Conservation (phyloP, 176 grass and related monocot species). For the Miscanthus lutarioriparius region DNA sequence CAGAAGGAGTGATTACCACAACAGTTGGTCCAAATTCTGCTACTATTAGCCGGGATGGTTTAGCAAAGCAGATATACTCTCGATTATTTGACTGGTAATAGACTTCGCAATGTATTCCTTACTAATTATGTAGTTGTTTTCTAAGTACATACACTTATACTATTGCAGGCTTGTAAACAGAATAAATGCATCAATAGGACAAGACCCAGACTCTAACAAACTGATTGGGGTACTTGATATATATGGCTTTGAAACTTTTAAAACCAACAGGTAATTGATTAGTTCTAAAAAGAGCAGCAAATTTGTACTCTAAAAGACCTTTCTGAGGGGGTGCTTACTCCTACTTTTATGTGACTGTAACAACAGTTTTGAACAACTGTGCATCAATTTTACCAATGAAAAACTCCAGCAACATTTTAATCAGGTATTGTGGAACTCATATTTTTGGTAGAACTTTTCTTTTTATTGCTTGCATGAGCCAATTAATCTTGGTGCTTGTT, state of each 20-base stretch:
- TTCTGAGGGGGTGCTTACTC: slow-evolving; percentile 24
- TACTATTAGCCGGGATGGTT: slow-evolving; percentile 86
- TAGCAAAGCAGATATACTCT: slow-evolving; percentile 86
- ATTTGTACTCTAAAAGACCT: not conserved
- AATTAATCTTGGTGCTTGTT: slow-evolving; percentile 32
- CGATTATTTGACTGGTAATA: slow-evolving; percentile 94
- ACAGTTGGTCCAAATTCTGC: slow-evolving; percentile 86
- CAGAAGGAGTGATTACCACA: slow-evolving; percentile 91
- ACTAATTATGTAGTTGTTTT: slow-evolving; percentile 37
- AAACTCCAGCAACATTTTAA: slow-evolving; percentile 99
- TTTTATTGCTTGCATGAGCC: slow-evolving; percentile 20
- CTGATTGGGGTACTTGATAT: slow-evolving; percentile 99
- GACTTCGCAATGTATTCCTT: slow-evolving; percentile 11
- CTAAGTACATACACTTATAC: slow-evolving; percentile 34
- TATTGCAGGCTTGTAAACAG: slow-evolving; percentile 83
- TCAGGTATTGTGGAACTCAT: slow-evolving; percentile 56
- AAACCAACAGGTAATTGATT: slow-evolving; percentile 78
- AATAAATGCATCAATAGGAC: slow-evolving; percentile 94
- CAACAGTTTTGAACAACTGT: slow-evolving; percentile 94
- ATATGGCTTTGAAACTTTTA: slow-evolving; percentile 99
- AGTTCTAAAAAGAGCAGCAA: slow-evolving; percentile 26
- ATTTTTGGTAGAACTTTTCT: not conserved
- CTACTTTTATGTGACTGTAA: slow-evolving; percentile 24
- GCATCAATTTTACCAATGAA: slow-evolving; percentile 99
- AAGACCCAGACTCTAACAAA: slow-evolving; percentile 74